Evolutionary conservation across 1,284 basidiomycete genomes (phyloP), one percentile per base, ranked within the genome.

Genomic region (Dichomitus squalens): DNA sequence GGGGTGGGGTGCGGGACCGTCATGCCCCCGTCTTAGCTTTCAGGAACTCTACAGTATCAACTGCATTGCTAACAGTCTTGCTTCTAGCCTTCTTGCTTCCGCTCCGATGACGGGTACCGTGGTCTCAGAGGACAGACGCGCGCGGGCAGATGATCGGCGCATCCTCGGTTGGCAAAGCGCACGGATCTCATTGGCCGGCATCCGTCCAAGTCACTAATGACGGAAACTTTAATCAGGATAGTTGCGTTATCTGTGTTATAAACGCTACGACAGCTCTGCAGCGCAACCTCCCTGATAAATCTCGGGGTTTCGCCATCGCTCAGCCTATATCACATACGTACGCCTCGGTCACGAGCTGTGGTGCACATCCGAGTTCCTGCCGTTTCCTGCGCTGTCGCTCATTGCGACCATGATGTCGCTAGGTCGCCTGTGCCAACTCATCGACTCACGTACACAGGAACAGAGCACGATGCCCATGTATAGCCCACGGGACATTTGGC

Each of bases 281-380:
- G n/a, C n/a, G 6, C 27, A 21, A 33, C 2, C 29, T 31, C 14
- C 53, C 49, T 63, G 59, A 44, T 58, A 58, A 65, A 62, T 59
- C 41, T 68, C 67, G 66, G 66, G 51, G 56, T 58, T 64, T 66
- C 58, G 53, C 49, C 43, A 53, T 51, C 55, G 35, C 38, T 21
- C 49, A 23, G 47, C 48, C 41, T 49, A 12, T 59, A 53, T 59
- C 47, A 33, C 38, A 52, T 48, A 33, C 39, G 43, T 29, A 41
- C 18, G 33, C 16, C 35, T n/a, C 57, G 64, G 65, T 70, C 69
- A 70, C 67, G 69, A 64, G 68, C 64, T 35, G 51, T 16, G 16
- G 9, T 16, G 31, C 50, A 53, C 31, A 49, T 66, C 69, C 69
- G 69, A 70, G 57, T 60, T 67, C 60, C 66, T 64, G 59, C 69